Base-by-base conservation (phyloP, 768 basidiomycete species). In the Leccinum obscurum region DNA sequence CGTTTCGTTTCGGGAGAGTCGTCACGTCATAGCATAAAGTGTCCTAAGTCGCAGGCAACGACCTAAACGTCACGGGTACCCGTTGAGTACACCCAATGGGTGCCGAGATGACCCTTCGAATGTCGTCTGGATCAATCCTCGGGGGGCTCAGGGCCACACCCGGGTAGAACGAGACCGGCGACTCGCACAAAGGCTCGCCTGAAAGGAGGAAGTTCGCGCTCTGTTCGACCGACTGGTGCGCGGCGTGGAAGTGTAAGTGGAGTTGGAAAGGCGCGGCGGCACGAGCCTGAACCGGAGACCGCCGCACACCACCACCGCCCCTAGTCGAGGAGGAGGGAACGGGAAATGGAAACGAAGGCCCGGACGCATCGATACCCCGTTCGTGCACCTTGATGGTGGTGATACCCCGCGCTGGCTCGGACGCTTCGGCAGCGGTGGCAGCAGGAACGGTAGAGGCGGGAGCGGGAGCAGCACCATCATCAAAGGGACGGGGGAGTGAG, bases 151-250 rank as follows among this genome's bases (percentile, higher is more conserved):
- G 41, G n/a, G 41, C 9, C 41, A 20, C 44, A 11, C 44, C 44
- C 6, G 44, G 17, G 20, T 22, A 20, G 14, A 70, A 61, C 62
- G 54, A 24, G 6, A 67, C 65, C 34, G 69, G 69, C 3, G 69
- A 70, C 14, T 72, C 70, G n/a, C 69, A 72, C 3, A 65, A 13
- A 0, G 66, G 59, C 35, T 52, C 39, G 55, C 52, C 57, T 14
- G 67, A 60, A 30, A 53, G 60, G 9, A 6, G 41, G 56, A 28
- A 28, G 26, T 34, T 58, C 26, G 24, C 24, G 57, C 22, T 22
- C 46, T 39, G 22, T 49, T 68, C 63, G 7, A 59, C 44, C 6
- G 56, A 9, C 17, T 20, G 41, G 9, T 44, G n/a, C n/a, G 41
- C 9, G n/a, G 26, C 26, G 26, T 44, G 41, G 4, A 44, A 44